Base-by-base conservation (phyloP, 495 filamentous ascomycete genomes). In the Podospora pseudopauciseta region DNA sequence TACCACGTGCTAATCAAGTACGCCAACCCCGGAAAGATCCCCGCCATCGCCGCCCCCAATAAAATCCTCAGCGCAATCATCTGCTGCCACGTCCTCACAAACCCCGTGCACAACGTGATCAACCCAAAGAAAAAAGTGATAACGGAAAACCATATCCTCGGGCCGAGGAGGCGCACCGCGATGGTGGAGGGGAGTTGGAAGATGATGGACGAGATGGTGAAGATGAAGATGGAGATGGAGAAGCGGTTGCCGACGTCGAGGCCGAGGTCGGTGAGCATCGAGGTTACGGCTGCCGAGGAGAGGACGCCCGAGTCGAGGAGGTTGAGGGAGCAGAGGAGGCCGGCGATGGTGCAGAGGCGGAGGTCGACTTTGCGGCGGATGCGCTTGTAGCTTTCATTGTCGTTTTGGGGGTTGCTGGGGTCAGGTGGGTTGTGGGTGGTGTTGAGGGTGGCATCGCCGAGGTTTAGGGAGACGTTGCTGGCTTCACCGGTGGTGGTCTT, bases 1-100 rank as follows among this genome's bases (percentile, higher is more conserved):
- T 93, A 93, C 90, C 90, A 92, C 15, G 87, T 86, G 58, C 86
- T 88, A 65, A 92, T 89, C 2, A 93, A 80, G 74, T 91, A 89
- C 6, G 86, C 88, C 49, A 92, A 69, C 0, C 90, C 90, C 0
- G 90, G 91, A 64, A 90, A 93, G 44, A 93, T 87, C 6, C 89
- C 90, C 27, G 86, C 84, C 82, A 86, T 89, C 16, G 83, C 79
- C 16, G 91, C 89, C 15, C 91, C 91, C 3, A 92, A 83, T 18
- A 93, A 78, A 19, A 93, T 83, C 64, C 91, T 83, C 66, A 92
- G 78, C 20, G 82, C 88, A 63, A 93, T 89, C 89, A 93, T 90
- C 75, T 91, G 85, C 70, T 83, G 79, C 90, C 90, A 93, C 13
- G 82, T 89, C 57, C 85, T 82, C 53, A 88, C 82, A 73, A 90